phyloP scores from a whole-genome alignment of 345 rosid species.

The Ceriops decandra region DNA sequence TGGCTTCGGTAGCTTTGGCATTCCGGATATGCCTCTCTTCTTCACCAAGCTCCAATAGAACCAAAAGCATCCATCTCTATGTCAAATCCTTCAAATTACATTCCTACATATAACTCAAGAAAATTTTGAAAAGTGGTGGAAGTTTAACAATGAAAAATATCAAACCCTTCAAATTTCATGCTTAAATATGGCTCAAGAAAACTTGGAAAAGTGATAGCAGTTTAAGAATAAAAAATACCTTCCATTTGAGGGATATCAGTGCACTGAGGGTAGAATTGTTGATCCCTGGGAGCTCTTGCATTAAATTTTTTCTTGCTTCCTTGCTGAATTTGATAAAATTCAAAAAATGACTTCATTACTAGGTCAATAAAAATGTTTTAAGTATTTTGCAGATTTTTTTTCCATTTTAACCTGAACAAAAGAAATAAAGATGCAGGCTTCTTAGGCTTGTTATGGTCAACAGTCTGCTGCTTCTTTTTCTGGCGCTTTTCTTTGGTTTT shows the following conservation, averaged over 20 bases:
- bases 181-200: background rate
- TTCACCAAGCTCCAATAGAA: slow-evolving; percentile 60
- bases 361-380: no score
- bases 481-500: slow-evolving; percentile 61
- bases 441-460: slow-evolving; percentile 89
- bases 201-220: background rate
- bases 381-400: no score
- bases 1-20: slow-evolving; percentile 53
- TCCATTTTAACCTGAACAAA: slow-evolving; percentile 44
- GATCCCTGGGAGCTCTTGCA: slow-evolving; percentile 57
- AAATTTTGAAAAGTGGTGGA: background rate
- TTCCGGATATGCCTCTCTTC: slow-evolving; percentile 77
- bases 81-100: background rate
- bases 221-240: slow-evolving; percentile 28
- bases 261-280: slow-evolving; percentile 64
- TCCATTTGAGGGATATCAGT: slow-evolving; percentile 78
- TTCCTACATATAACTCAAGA: background rate
- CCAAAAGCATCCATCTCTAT: background rate
- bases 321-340: slow-evolving; percentile 38
- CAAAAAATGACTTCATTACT: no score
- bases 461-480: slow-evolving; percentile 63
- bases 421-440: slow-evolving; percentile 91
- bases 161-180: background rate
- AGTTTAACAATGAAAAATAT: no score
- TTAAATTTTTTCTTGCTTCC: slow-evolving; percentile 55